Conservation (phyloP, 768 basidiomycete species). For the Termitomyces sp. region DNA sequence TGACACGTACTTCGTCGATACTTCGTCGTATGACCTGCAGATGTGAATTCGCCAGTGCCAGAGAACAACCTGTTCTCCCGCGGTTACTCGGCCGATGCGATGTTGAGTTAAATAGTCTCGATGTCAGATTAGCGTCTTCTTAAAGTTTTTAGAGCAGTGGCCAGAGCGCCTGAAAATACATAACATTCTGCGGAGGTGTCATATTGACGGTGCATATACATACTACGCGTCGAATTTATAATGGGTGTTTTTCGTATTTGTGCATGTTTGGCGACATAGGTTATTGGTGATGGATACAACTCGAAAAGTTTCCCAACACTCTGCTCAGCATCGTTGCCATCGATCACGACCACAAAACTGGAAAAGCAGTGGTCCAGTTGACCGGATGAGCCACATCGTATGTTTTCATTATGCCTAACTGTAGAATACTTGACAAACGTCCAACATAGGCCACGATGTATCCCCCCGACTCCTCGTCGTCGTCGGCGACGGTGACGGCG, state of each 20-base stretch:
- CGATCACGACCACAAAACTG: not conserved
- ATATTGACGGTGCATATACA: not conserved
- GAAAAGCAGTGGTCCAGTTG: not conserved
- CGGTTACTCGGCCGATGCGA: not conserved
- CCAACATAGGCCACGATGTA: slow-evolving; percentile 5
- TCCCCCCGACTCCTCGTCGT: slow-evolving; percentile 9
- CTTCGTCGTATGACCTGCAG: not conserved
- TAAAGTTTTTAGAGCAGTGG: too few relatives aligned
- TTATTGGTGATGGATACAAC: slow-evolving; percentile 1
- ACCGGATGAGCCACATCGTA: not conserved
- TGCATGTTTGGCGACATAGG: not conserved
- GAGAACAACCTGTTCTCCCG: not conserved
- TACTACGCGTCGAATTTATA: not conserved
- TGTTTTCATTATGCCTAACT: not conserved
- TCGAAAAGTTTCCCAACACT: slow-evolving; percentile 6
- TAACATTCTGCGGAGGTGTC: not conserved
- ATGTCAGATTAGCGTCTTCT: not conserved
- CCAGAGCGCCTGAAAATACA: not conserved
- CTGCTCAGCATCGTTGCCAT: slow-evolving; percentile 1
- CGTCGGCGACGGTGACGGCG: slow-evolving; percentile 1
- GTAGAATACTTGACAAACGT: not conserved
- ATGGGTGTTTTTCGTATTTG: not conserved
- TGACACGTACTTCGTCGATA: too few relatives aligned
- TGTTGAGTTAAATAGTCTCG: not conserved
- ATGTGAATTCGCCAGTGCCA: too few relatives aligned